Conservation (phyloP, 2,329 filamentous ascomycete species). For the Metarhizium robertsii region DNA sequence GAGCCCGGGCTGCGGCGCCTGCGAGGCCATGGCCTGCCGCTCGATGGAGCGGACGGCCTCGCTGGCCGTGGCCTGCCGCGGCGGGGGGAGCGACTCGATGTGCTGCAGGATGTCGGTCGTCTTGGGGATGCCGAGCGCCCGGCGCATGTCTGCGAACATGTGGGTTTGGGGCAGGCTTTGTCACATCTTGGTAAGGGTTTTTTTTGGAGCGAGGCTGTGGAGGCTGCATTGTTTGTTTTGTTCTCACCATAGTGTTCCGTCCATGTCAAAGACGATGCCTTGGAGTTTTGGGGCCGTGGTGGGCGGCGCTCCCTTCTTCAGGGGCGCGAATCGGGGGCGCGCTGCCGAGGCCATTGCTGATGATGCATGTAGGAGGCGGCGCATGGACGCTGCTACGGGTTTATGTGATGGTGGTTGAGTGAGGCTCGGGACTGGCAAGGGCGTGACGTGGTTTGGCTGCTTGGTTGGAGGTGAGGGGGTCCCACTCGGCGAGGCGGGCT, state of each 20-base stretch:
- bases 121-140: constrained; percentile 62
- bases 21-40: constrained; percentile 66
- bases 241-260: constrained; percentile 77
- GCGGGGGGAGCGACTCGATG: constrained; percentile 61
- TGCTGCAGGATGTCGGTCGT: constrained; percentile 79
- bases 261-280: constrained; percentile 80
- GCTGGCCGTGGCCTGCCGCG: constrained; percentile 54
- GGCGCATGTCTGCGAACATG: constrained; percentile 88
- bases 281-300: constrained; percentile 36
- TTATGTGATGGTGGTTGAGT: too few relatives aligned
- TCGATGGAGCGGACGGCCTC: constrained; percentile 72
- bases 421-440: too few relatives aligned
- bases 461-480: too few relatives aligned
- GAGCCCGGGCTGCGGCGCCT: constrained; percentile 76
- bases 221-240: not conserved
- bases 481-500: too few relatives aligned
- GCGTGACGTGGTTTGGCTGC: too few relatives aligned
- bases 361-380: constrained; percentile 17
- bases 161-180: constrained; percentile 78
- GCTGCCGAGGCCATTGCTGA: constrained; percentile 31
- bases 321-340: constrained; percentile 45
- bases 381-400: constrained; percentile 7
- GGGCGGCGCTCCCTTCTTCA: constrained; percentile 25
- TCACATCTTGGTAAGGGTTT: too few relatives aligned
- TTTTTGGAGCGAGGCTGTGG: too few relatives aligned